phyloP scores from a whole-genome alignment of 495 filamentous ascomycete genomes.

The Tuber magnatum region DNA sequence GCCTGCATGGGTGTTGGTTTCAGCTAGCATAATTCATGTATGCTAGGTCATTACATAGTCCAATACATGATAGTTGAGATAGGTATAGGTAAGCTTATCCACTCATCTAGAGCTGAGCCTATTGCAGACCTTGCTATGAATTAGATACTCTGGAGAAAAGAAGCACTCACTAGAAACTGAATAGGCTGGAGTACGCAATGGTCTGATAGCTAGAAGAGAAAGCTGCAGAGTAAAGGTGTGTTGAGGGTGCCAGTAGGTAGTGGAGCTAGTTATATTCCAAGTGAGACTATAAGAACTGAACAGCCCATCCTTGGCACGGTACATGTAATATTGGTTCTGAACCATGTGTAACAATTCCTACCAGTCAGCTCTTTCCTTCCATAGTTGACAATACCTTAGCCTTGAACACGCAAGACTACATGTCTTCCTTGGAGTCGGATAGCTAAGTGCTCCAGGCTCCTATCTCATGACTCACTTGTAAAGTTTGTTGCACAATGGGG shows the following conservation, averaged over 20 bases:
- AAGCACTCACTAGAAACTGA: not conserved
- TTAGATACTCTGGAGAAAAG: not conserved
- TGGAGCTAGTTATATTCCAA: not conserved
- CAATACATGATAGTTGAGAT: not conserved
- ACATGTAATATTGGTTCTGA: not conserved
- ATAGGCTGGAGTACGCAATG: not conserved
- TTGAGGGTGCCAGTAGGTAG: not conserved
- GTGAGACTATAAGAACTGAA: not conserved
- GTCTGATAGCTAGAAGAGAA: not conserved
- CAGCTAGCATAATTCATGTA: too few relatives aligned
- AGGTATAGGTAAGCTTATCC: not conserved
- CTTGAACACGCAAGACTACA: too few relatives aligned
- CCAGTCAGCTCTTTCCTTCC: too few relatives aligned
- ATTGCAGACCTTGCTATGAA: not conserved
- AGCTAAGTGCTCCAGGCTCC: too few relatives aligned
- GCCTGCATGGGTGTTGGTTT: too few relatives aligned
- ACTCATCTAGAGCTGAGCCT: not conserved
- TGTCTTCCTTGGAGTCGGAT: too few relatives aligned
- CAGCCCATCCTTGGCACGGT: not conserved
- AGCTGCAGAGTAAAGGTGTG: not conserved
- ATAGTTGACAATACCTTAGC: too few relatives aligned
- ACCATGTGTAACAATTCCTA: too few relatives aligned
- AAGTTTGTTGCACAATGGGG: too few relatives aligned
- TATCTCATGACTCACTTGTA: too few relatives aligned
- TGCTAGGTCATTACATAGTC: too few relatives aligned